Conservation (phyloP, 208 protist species). For the Trypanosoma cruzi region DNA sequence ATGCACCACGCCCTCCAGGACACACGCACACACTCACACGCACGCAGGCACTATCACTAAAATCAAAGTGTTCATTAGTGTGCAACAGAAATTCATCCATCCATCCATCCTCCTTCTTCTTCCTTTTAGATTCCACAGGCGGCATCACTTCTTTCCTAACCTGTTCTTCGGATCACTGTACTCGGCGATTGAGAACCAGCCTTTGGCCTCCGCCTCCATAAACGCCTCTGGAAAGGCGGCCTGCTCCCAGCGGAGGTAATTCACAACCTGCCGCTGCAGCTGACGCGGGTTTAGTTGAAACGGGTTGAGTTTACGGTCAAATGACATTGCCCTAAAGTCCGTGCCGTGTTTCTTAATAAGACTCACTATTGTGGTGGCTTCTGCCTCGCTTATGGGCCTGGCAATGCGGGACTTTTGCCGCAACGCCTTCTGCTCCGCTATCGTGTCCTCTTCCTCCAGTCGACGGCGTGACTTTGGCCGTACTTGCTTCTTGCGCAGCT, state of each 20-base stretch:
- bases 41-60: no score
- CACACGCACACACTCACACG: no score
- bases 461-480: conserved; percentile 36
- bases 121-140: neutral
- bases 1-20: no score
- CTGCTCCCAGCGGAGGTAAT: conserved; percentile 82
- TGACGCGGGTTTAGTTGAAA: conserved; percentile 87
- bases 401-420: conserved; percentile 46
- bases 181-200: conserved; percentile 71
- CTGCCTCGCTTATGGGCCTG: conserved; percentile 76
- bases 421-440: conserved; percentile 33
- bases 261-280: conserved; percentile 82
- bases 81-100: no score
- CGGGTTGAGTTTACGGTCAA: conserved; percentile 80
- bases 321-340: conserved; percentile 81
- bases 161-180: conserved; percentile 62
- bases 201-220: conserved; percentile 70
- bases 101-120: neutral
- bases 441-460: conserved; percentile 56
- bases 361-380: conserved; percentile 69
- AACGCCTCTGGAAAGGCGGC: conserved; percentile 74
- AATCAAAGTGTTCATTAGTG: no score
- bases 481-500: conserved; percentile 55
- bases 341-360: conserved; percentile 72
- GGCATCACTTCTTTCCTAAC: conserved; percentile 29